Evolutionary conservation across 164 flowering plant species (phyloP).

Genomic region (Stephania yunnanensis): DNA sequence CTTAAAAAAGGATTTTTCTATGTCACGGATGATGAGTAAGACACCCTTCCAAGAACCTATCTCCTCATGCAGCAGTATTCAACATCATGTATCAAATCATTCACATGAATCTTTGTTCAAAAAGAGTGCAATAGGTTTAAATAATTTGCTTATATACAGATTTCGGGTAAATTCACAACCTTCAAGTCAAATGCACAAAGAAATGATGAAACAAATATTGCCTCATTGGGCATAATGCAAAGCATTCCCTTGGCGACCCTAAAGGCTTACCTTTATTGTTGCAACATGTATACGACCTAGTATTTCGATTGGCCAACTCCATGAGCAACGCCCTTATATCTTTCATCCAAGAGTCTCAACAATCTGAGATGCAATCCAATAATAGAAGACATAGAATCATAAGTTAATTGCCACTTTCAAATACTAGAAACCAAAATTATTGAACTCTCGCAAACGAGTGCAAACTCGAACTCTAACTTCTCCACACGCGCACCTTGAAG

Average conservation of each 20-base stretch:
- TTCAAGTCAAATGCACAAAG: not conserved
- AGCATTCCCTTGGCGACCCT: not conserved
- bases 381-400: not conserved
- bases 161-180: not conserved
- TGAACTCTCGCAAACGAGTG: not conserved
- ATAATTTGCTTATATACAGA: not conserved
- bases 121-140: not conserved
- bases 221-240: not conserved
- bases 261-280: conserved; percentile 70
- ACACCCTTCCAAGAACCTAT: not conserved
- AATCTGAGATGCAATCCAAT: conserved; percentile 37
- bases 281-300: conserved; percentile 97
- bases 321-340: conserved; percentile 91
- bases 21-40: not conserved
- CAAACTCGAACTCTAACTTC: not conserved
- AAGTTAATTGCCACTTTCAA: not conserved
- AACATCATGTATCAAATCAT: not conserved
- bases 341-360: conserved; percentile 78
- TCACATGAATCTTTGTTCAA: not conserved
- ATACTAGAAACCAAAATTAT: not conserved
- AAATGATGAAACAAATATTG: not conserved
- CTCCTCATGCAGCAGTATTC: not conserved
- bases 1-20: not conserved
- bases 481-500: not conserved
- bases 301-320: conserved; percentile 98